Conservation (phyloP, 139 green algal species). For the Coccomyxa sp. region DNA sequence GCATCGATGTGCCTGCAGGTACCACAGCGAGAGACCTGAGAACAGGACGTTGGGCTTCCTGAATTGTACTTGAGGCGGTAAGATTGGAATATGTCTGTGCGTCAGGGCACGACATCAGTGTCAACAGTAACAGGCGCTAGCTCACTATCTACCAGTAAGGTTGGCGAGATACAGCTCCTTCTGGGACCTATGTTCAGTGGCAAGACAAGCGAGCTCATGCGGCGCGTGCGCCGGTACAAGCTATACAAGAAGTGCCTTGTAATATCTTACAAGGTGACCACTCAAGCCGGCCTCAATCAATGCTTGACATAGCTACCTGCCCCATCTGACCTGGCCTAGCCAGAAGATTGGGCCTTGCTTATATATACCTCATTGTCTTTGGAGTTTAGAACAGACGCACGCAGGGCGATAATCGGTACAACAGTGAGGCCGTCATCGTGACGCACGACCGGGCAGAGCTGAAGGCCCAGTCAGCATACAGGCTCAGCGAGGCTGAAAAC, state of each 20-base stretch:
- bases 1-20: too few species aligned
- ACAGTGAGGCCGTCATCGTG: background rate
- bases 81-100: too few species aligned
- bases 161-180: background rate
- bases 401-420: background rate
- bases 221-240: background rate
- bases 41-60: too few species aligned
- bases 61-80: too few species aligned
- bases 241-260: background rate
- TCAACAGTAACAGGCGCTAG: background rate
- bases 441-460: conserved; percentile 14
- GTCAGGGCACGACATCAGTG: too few species aligned
- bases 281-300: background rate
- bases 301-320: too few species aligned
- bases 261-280: background rate
- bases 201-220: background rate
- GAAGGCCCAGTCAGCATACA: background rate
- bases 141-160: background rate
- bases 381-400: too few species aligned
- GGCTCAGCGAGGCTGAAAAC: conserved; percentile 8
- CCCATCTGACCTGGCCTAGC: too few species aligned
- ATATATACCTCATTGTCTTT: too few species aligned
- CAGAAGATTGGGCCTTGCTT: too few species aligned
- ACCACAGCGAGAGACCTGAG: too few species aligned
- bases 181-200: background rate